Conservation (phyloP, 1,284 basidiomycete genomes). For the Tetrapyrgos nigripes region DNA sequence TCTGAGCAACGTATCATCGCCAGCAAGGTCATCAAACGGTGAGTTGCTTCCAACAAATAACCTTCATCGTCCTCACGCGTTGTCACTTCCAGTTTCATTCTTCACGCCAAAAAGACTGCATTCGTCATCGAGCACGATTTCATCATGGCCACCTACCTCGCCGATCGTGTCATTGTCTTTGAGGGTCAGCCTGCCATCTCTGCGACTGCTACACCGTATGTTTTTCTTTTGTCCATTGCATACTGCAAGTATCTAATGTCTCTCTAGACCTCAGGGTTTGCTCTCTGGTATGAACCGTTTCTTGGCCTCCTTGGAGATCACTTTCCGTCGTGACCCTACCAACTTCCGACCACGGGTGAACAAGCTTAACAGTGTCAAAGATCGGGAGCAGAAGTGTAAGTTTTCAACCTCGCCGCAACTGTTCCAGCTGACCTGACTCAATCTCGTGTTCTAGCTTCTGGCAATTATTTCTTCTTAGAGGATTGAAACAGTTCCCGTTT, state of each 20-base stretch:
- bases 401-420: constrained; percentile 16
- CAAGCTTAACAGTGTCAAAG: constrained; percentile 92
- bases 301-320: constrained; percentile 91
- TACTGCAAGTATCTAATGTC: neutral
- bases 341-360: constrained; percentile 95
- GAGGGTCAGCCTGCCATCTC: constrained; percentile 84
- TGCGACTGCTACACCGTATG: constrained; percentile 87
- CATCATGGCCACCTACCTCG: constrained; percentile 96
- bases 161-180: constrained; percentile 96
- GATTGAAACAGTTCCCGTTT: constrained; percentile 50
- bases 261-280: constrained; percentile 76
- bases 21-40: constrained; percentile 96
- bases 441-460: constrained; percentile 55
- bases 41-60: constrained; percentile 23
- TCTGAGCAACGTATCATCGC: constrained; percentile 98
- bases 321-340: constrained; percentile 95
- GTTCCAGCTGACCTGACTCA: constrained; percentile 8
- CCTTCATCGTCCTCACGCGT: constrained; percentile 13
- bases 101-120: constrained; percentile 94
- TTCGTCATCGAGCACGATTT: constrained; percentile 99
- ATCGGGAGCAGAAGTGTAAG: constrained; percentile 91
- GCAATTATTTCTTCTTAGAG: constrained; percentile 93
- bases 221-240: constrained; percentile 23
- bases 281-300: constrained; percentile 93
- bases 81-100: constrained; percentile 73